Percentiles rank a stretch among this genome's conserved stretches.
Conservation (phyloP, 176 grass and related monocot genomes). For the Oryza brachyantha region DNA sequence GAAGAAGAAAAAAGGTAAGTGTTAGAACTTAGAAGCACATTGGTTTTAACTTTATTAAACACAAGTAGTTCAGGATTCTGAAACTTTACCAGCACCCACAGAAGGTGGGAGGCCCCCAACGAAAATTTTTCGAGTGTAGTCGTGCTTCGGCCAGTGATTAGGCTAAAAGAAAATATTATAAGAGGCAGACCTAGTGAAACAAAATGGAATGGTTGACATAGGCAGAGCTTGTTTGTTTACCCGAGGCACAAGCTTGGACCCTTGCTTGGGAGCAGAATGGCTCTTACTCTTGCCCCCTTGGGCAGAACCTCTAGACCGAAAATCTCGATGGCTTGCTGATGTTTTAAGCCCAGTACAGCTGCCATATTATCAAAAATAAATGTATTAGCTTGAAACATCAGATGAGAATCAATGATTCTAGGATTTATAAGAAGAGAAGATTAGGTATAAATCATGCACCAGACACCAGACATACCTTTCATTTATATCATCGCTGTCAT, state of each 20-base stretch:
- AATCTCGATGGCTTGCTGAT: conserved; percentile 23
- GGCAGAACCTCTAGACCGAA: conserved; percentile 23
- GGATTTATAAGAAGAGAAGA: background rate
- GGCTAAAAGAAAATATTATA: conserved; percentile 25
- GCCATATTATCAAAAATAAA: conserved; percentile 5
- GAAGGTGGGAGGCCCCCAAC: conserved; percentile 61
- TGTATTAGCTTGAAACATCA: background rate
- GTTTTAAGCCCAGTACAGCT: conserved; percentile 33
- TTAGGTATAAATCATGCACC: background rate
- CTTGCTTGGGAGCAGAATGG: conserved; percentile 35
- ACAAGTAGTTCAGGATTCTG: conserved; percentile 14
- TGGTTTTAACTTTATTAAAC: background rate
- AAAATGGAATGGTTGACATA: background rate
- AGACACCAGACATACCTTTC: conserved; percentile 30
- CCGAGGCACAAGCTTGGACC: conserved; percentile 30
- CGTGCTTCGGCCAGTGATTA: conserved; percentile 46
- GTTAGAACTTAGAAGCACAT: background rate
- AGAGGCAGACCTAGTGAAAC: conserved; percentile 12
- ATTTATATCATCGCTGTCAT: conserved; percentile 22
- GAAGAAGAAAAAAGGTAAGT: background rate
- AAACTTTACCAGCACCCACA: conserved; percentile 45
- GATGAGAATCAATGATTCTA: background rate
- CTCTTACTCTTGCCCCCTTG: conserved; percentile 39
- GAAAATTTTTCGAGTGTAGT: conserved; percentile 66
- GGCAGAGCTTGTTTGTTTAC: conserved; percentile 28